Base-by-base conservation (phyloP, 2,329 filamentous ascomycete genomes). In the Teratosphaeria destructans region DNA sequence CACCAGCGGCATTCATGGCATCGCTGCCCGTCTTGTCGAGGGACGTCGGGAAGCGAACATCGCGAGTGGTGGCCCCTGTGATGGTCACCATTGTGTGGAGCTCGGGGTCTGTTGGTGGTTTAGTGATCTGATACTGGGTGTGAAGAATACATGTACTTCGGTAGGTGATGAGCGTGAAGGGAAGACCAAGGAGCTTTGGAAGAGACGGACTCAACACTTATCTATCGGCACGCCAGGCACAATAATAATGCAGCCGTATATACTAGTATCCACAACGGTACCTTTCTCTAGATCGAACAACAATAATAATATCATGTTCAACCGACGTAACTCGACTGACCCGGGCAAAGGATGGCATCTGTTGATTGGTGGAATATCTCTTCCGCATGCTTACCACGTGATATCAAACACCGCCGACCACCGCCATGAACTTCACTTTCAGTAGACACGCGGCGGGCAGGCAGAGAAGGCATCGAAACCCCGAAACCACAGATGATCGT, bases 11-110 rank as follows among this genome's bases (percentile, higher is more conserved):
- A 72, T 96, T 96, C 92, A 96, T 96, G 70, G 90, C 92, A 82
- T 96, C 92, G 8, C 90, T 95, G 69, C 91, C 91, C n/a, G 90
- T 95, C 78, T 93, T 94, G 77, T 95, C 90, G 62, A 96, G 85
- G 49, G 91, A 96, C n/a, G 91, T 96, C 61, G 78, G 78, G 64
- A 80, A 80, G 61, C 78, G 73, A 54, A 79, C 76, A 73, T 80
- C 78, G 65, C 74, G 73, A 61, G 77, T 79, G 63, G 76, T 75
- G 32, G 71, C 65, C 37, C 70, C 67, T 26, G 76, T 78, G 58
- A 80, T 79, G 34, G 75, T 79, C 34, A 79, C 76, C 77, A 79
- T 79, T n/a, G 26, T 58, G 43, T 23, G 2, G 16, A 49, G 23
- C 43, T 49, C 7, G 16, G 23, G 19, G 8, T 19, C 43, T 49